Conservation (phyloP, 495 filamentous ascomycete genomes). For the Penicillium lagena region DNA sequence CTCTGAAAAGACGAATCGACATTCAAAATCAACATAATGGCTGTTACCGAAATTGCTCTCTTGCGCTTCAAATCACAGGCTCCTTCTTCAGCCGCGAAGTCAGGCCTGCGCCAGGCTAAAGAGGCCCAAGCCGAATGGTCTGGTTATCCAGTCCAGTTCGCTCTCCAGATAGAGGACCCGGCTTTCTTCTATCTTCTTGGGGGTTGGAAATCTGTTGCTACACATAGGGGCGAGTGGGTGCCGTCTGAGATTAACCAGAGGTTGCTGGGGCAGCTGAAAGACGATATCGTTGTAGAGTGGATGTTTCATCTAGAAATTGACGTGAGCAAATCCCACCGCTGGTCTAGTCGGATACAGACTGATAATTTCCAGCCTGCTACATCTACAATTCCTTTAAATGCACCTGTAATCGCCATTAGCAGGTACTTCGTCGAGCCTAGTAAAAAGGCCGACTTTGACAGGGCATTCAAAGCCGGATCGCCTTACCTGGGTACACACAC, state of each 20-base stretch:
- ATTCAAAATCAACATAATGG: no score
- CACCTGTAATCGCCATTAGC: conserved; percentile 35
- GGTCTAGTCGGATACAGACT: no score
- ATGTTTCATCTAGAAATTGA: conserved; percentile 30
- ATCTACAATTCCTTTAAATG: conserved; percentile 23
- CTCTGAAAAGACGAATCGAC: no score
- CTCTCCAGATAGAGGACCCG: conserved; percentile 43
- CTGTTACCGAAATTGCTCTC: conserved; percentile 48
- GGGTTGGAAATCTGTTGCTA: conserved; percentile 41
- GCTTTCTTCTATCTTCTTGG: conserved; percentile 40
- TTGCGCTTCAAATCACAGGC: conserved; percentile 23
- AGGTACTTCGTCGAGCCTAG: conserved; percentile 34
- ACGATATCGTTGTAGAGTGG: conserved; percentile 34
- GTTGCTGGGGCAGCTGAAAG: conserved; percentile 32
- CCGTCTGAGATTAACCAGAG: conserved; percentile 32
- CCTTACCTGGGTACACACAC: conserved; percentile 27
- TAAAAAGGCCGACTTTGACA: conserved; percentile 34
- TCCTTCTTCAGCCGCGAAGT: conserved; percentile 9
- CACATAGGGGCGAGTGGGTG: conserved; percentile 43
- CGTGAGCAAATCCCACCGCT: conserved; percentile 1
- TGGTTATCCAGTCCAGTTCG: conserved; percentile 20
- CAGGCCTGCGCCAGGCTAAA: conserved; percentile 18
- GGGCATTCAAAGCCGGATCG: conserved; percentile 21
- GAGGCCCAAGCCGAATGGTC: conserved; percentile 32
- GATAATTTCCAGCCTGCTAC: conserved; percentile 4